These are phyloP conservation scores for Tricholoma hemisulphureum DNA, from an alignment of 768 basidiomycete species.

Conservation along the genomic window DNA sequence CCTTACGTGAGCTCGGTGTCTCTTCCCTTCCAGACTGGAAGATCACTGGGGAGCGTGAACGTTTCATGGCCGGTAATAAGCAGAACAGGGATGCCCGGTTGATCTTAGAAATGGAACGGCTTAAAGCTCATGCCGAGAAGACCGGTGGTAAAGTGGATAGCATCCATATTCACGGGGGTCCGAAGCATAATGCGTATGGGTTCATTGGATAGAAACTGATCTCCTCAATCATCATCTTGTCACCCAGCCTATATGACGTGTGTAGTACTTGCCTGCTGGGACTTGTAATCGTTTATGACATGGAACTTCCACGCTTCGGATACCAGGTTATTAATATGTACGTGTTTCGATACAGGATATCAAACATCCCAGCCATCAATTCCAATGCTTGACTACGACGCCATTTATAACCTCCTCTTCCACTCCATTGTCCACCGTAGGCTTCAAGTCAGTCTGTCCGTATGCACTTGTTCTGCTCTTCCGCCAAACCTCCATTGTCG, in stretches of 20 bases:
- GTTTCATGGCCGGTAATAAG: neutral
- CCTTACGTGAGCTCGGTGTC: slow-evolving; percentile 2
- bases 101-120: neutral
- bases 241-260: no score
- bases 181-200: neutral
- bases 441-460: slow-evolving; percentile 46
- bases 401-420: slow-evolving; percentile 58
- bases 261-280: no score
- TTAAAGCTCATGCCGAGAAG: slow-evolving; percentile 3
- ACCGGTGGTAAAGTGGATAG: neutral
- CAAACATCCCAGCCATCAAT: no score
- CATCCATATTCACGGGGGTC: slow-evolving; percentile 1
- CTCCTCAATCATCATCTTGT: no score
- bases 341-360: no score
- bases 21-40: slow-evolving; percentile 6
- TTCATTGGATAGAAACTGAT: slow-evolving; percentile 1
- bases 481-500: slow-evolving; percentile 54
- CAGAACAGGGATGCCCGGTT: neutral
- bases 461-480: slow-evolving; percentile 51
- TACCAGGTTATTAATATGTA: no score
- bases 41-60: neutral
- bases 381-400: slow-evolving; percentile 52
- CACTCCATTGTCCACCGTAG: slow-evolving; percentile 39
- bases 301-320: no score
- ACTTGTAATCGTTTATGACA: no score